These are phyloP conservation scores for Apium graveolens DNA, from an alignment of 129 eudicot species.

Conservation along the genomic window DNA sequence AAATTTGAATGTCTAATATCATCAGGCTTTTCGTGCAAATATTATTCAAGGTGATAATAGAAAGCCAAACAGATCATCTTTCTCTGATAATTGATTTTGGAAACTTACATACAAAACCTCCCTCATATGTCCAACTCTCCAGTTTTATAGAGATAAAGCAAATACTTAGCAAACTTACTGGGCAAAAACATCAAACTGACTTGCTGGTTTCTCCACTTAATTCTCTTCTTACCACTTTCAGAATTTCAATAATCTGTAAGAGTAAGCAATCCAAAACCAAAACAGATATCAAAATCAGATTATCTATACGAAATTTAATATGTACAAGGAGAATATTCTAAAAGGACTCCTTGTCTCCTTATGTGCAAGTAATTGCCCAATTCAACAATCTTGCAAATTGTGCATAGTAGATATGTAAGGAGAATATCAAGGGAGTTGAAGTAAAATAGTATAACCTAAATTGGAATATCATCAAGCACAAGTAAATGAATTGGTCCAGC, in stretches of 20 bases:
- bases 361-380: background rate
- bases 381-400: no score
- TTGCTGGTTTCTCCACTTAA: slow-evolving; percentile 55
- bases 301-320: background rate
- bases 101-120: background rate
- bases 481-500: background rate
- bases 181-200: slow-evolving; percentile 22
- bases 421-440: no score
- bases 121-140: background rate
- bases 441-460: background rate
- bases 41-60: background rate
- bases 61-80: background rate
- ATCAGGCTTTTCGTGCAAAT: background rate
- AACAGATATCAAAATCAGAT: background rate
- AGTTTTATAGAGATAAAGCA: background rate
- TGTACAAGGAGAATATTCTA: background rate
- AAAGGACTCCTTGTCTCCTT: background rate
- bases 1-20: background rate
- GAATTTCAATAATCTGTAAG: slow-evolving; percentile 60
- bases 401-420: no score
- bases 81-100: background rate
- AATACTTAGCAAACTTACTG: slow-evolving; percentile 24
- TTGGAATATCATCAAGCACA: background rate
- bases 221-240: slow-evolving; percentile 69
- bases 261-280: background rate